Evolutionary conservation across 176 grass and related monocot species (phyloP).

Genomic region (Bolboschoenus planiculmis): DNA sequence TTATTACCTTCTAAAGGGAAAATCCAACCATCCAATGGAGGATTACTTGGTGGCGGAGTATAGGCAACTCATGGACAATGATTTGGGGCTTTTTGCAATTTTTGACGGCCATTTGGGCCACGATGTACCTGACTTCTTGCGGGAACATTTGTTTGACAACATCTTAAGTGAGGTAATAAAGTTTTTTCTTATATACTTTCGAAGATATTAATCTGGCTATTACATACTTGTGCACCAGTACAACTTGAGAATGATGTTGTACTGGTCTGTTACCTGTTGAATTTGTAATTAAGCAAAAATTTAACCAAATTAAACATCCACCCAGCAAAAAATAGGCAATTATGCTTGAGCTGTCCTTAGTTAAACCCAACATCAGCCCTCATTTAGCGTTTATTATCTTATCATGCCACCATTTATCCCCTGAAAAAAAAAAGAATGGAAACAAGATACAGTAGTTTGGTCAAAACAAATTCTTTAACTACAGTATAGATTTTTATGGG

Average conservation of each 20-base stretch:
- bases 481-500: not conserved
- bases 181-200: not conserved
- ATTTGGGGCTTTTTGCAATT: constrained; percentile 87
- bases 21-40: constrained; percentile 89
- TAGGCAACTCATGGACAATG: constrained; percentile 45
- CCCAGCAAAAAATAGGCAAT: not conserved
- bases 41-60: constrained; percentile 87
- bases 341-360: not conserved
- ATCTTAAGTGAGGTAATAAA: constrained; percentile 82
- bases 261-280: not conserved
- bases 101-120: constrained; percentile 86
- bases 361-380: not conserved
- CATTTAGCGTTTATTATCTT: not conserved
- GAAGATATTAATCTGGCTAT: not conserved
- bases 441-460: not conserved
- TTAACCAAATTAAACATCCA: not conserved
- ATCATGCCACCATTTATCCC: not conserved
- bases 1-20: constrained; percentile 88
- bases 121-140: constrained; percentile 68
- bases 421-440: not conserved
- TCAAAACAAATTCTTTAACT: not conserved
- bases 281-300: not conserved
- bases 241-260: not conserved
- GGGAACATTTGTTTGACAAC: constrained; percentile 72
- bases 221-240: not conserved